Evolutionary conservation across 1,284 basidiomycete species (phyloP), one percentile per base, ranked within the genome.

Genomic region (Peniophora sp.): DNA sequence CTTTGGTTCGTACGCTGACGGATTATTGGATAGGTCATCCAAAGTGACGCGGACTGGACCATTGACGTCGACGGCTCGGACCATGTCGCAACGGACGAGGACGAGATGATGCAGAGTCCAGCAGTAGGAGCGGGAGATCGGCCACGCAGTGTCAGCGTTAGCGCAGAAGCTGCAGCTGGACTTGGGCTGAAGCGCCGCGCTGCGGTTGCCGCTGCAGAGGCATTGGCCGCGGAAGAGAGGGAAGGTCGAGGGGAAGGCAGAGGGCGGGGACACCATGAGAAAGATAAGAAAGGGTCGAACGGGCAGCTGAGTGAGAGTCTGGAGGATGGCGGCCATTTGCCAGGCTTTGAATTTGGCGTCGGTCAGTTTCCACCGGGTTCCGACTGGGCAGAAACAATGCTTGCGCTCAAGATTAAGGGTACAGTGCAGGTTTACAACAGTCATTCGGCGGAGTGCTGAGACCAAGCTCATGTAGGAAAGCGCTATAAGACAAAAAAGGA

Each of bases 401-500:
- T 89, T 5, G 72, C 75, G 2, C 65, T 89, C 38, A 89, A 89
- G 64, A 65, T 87, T 48, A 86, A 83, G 72, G 85, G 87, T 83
- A 32, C 12, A 12, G 54, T 22, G 56, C 23, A 3, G 41, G 38
- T 41, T 41, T 8, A 20, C n/a, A n/a, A n/a, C n/a, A n/a, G n/a
- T n/a, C n/a, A n/a, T n/a, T n/a, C n/a, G n/a, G n/a, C n/a, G n/a
- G n/a, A n/a, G 16, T 20, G 16, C 19, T 16, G 8, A 41, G 16
- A 20, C n/a, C n/a, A 20, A 16, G 17, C 16, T 17, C n/a, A n/a
- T 10, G 12, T 51, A 89, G 87, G 84, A 12, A 89, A 88, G 59
- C 75, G 78, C 20, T 87, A 87, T 61, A 78, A 77, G 50, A 89
- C 85, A 1, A 89, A 89, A 69, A 89, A 85, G 58, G 87, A 89